phyloP scores from a whole-genome alignment of 179 eudicot genomes.

The Spinacia oleracea region DNA sequence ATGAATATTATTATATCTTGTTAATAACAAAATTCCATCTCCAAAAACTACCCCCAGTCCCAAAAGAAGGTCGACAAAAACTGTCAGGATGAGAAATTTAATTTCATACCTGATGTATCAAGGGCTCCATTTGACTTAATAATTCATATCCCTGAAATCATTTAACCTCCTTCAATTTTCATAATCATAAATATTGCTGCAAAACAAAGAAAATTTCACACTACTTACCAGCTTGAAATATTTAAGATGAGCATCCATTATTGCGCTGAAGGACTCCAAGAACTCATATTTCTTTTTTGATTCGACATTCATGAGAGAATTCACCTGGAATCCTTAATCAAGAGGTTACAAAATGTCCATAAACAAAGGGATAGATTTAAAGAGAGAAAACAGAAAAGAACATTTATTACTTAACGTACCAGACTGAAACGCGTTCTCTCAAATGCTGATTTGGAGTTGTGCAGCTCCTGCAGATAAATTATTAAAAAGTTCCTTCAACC shows the following conservation, averaged over 20 bases:
- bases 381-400: neutral
- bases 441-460: constrained; percentile 87
- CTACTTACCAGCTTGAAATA: constrained; percentile 78
- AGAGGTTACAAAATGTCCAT: constrained; percentile 20
- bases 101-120: constrained; percentile 79
- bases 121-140: constrained; percentile 86
- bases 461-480: constrained; percentile 60
- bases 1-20: neutral
- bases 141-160: constrained; percentile 80
- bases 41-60: neutral
- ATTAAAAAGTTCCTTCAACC: constrained; percentile 10
- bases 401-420: constrained; percentile 41
- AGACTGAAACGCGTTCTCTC: constrained; percentile 87
- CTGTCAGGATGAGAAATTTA: neutral
- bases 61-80: neutral
- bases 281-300: constrained; percentile 92
- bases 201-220: constrained; percentile 7
- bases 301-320: constrained; percentile 81
- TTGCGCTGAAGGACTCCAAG: constrained; percentile 88
- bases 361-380: neutral
- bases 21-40: neutral
- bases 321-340: constrained; percentile 77
- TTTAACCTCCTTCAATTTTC: constrained; percentile 20
- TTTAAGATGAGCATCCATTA: constrained; percentile 98
- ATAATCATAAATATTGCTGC: constrained; percentile 1